A percentile compares a stretch with the other conserved stretches of the same genome.
Evolutionary conservation across 2,329 filamentous ascomycete species (phyloP).

Genomic region (Rhynchosporium agropyri): DNA sequence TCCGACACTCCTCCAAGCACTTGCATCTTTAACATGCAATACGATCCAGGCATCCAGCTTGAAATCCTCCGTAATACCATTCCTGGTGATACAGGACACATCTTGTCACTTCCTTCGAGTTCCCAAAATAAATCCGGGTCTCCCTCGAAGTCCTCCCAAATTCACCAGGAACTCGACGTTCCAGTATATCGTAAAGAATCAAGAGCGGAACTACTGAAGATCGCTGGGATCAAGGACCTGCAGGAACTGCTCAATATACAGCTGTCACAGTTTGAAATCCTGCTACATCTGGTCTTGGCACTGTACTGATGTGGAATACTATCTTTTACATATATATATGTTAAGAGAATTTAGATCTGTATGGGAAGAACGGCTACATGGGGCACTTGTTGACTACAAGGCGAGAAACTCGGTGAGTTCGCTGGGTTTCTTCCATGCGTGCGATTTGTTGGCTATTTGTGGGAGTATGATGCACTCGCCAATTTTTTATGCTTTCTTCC

Average conservation of each 20-base stretch:
- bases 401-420: constrained; percentile 24
- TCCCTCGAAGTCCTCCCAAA: constrained; percentile 22
- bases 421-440: constrained; percentile 22
- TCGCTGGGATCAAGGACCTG: constrained; percentile 9
- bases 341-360: constrained; percentile 30
- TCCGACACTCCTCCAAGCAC: constrained; percentile 23
- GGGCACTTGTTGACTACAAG: constrained; percentile 28
- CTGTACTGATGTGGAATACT: constrained; percentile 27
- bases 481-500: constrained; percentile 25
- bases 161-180: constrained; percentile 18
- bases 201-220: not conserved
- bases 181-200: constrained; percentile 12
- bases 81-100: constrained; percentile 22
- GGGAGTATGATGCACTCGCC: constrained; percentile 27
- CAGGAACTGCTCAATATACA: constrained; percentile 24
- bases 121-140: constrained; percentile 25
- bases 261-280: constrained; percentile 22
- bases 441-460: constrained; percentile 23
- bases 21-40: constrained; percentile 28
- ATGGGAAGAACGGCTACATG: constrained; percentile 30
- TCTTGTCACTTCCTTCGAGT: constrained; percentile 19
- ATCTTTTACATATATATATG: constrained; percentile 33
- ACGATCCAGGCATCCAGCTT: constrained; percentile 24
- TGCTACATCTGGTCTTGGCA: constrained; percentile 31
- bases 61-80: constrained; percentile 29